Evolutionary conservation across 495 filamentous ascomycete species (phyloP).

Genomic region (Evernia prunastri): DNA sequence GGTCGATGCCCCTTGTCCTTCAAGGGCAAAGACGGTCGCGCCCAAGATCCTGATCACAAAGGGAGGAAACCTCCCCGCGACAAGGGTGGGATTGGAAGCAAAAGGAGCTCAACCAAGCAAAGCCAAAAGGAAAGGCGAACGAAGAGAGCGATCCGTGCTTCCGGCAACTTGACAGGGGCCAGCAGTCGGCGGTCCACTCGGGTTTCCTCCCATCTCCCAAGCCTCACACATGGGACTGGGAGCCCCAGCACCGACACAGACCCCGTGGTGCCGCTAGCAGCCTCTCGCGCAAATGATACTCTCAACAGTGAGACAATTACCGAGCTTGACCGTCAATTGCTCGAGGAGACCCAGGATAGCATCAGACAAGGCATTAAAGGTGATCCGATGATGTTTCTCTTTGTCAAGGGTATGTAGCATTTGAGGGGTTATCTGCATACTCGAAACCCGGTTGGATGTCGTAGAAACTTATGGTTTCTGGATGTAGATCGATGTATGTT

Average conservation of each 20-base stretch:
- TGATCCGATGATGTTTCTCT: too few species aligned
- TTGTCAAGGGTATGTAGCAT: too few species aligned
- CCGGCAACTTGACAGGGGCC: neutral
- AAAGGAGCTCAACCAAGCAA: neutral
- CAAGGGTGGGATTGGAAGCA: neutral
- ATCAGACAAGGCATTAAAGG: too few species aligned
- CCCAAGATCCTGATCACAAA: neutral
- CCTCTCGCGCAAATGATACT: neutral
- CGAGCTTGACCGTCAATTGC: neutral
- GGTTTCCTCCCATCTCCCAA: neutral
- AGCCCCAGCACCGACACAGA: neutral
- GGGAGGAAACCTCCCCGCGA: neutral
- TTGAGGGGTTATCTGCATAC: neutral
- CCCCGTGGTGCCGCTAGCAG: neutral
- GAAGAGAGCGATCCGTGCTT: neutral
- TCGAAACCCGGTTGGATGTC: neutral
- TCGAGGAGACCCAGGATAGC: too few species aligned
- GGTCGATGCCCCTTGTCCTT: slow-evolving; percentile 79
- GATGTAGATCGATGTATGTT: neutral
- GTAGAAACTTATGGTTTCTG: neutral
- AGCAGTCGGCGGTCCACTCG: neutral
- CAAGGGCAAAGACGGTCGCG: slow-evolving; percentile 50
- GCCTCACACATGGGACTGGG: neutral
- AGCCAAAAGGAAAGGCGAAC: neutral
- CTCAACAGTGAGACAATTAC: neutral